These are phyloP conservation scores for Immersiella caudata DNA, from an alignment of 495 filamentous ascomycete genomes.

Conservation along the genomic window DNA sequence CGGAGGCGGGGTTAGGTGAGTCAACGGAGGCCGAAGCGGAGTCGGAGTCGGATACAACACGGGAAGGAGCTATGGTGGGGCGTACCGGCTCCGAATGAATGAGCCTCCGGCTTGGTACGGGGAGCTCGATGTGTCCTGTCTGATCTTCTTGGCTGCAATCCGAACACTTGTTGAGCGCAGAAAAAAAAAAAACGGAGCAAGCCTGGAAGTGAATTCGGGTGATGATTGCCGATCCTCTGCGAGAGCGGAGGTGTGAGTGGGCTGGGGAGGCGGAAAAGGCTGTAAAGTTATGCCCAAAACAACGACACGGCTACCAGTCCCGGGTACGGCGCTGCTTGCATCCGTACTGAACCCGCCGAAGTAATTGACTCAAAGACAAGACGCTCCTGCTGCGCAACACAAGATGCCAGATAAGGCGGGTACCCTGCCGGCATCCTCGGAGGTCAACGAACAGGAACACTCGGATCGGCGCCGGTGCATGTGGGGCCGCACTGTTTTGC, in stretches of 20 bases:
- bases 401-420: slow-evolving; percentile 16
- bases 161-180: neutral
- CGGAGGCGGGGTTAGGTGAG: neutral
- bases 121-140: neutral
- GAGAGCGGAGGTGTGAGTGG: neutral
- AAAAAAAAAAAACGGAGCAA: neutral
- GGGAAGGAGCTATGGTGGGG: neutral
- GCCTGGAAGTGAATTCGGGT: neutral
- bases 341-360: neutral
- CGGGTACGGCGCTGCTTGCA: neutral
- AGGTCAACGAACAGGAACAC: slow-evolving; percentile 2
- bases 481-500: slow-evolving; percentile 1
- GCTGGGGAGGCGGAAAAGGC: neutral
- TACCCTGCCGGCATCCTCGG: neutral
- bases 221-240: neutral
- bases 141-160: neutral
- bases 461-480: slow-evolving; percentile 12
- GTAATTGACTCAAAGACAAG: slow-evolving; percentile 13
- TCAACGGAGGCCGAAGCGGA: neutral
- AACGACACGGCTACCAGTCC: neutral
- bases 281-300: neutral
- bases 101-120: neutral
- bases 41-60: neutral
- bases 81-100: neutral
- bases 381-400: neutral